These are phyloP conservation scores for Dictyostelium capitatum DNA, from an alignment of 78 protist genomes.

Conservation along the genomic window DNA sequence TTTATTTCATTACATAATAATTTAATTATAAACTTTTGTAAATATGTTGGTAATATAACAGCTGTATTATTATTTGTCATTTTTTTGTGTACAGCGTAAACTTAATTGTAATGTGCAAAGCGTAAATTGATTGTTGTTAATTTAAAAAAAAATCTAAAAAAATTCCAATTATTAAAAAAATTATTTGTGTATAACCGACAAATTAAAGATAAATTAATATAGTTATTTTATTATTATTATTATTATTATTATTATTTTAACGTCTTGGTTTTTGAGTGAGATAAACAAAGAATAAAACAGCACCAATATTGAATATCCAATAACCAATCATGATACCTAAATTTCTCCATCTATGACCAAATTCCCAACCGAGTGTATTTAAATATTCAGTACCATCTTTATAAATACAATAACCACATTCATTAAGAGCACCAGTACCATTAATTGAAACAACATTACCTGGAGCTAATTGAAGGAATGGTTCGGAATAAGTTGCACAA, in stretches of 20 bases:
- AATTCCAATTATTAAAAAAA: no score
- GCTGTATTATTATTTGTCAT: no score
- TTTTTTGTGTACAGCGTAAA: no score
- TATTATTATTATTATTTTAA: slow-evolving; percentile 13
- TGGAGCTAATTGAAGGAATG: neutral
- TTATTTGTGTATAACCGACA: no score
- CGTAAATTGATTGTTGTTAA: no score
- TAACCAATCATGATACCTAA: slow-evolving; percentile 49
- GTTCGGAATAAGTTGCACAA: slow-evolving; percentile 31
- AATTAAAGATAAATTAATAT: no score
- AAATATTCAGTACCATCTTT: slow-evolving; percentile 19
- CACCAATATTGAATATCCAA: slow-evolving; percentile 41
- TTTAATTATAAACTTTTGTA: no score
- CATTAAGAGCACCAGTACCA: neutral
- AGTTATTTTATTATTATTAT: neutral
- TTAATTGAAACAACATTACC: neutral
- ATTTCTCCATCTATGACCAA: slow-evolving; percentile 62
- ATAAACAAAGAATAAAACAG: slow-evolving; percentile 47
- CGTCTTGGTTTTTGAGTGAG: slow-evolving; percentile 58
- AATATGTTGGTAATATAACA: no score
- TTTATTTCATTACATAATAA: no score
- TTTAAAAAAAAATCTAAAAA: no score
- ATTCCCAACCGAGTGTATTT: slow-evolving; percentile 23
- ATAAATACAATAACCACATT: slow-evolving; percentile 63
- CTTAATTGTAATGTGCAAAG: no score